A percentile compares a stretch with the other conserved stretches of the same genome.
These are phyloP conservation scores for Bertia moriformis DNA, from an alignment of 2,329 filamentous ascomycete species.

Conservation along the genomic window DNA sequence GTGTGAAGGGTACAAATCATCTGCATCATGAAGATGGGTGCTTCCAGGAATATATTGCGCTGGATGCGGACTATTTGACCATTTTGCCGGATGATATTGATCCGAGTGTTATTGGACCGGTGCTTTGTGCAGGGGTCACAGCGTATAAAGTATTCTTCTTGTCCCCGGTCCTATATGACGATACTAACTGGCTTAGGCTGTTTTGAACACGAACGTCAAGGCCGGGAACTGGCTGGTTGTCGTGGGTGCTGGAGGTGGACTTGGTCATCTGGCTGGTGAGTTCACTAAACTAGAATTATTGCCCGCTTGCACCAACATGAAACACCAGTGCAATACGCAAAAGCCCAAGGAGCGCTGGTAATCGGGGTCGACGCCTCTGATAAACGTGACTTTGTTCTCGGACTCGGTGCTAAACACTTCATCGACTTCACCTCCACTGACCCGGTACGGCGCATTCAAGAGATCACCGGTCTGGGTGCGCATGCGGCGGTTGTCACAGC, in stretches of 20 bases:
- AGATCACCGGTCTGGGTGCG: slow-evolving; percentile 21
- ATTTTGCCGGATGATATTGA: slow-evolving; percentile 24
- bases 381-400: slow-evolving; percentile 20
- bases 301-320: too few relatives aligned
- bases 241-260: slow-evolving; percentile 26
- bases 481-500: slow-evolving; percentile 25
- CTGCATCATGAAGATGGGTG: slow-evolving; percentile 28
- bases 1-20: slow-evolving; percentile 23
- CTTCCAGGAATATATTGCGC: slow-evolving; percentile 25
- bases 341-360: slow-evolving; percentile 21
- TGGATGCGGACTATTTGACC: slow-evolving; percentile 26
- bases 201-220: slow-evolving; percentile 21
- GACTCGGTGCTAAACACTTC: slow-evolving; percentile 21
- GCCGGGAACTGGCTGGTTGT: slow-evolving; percentile 24
- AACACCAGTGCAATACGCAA: slow-evolving; percentile 28
- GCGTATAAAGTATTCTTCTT: slow-evolving; percentile 21
- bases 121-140: slow-evolving; percentile 26
- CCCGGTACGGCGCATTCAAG: slow-evolving; percentile 14
- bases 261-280: slow-evolving; percentile 26
- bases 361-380: slow-evolving; percentile 22
- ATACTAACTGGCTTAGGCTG: slow-evolving; percentile 14
- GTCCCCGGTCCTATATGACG: not conserved
- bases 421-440: slow-evolving; percentile 21
- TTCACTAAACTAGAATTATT: too few relatives aligned
- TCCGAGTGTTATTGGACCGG: slow-evolving; percentile 21